phyloP scores from a whole-genome alignment of 2,329 filamentous ascomycete species.

The Nemania diffusa region DNA sequence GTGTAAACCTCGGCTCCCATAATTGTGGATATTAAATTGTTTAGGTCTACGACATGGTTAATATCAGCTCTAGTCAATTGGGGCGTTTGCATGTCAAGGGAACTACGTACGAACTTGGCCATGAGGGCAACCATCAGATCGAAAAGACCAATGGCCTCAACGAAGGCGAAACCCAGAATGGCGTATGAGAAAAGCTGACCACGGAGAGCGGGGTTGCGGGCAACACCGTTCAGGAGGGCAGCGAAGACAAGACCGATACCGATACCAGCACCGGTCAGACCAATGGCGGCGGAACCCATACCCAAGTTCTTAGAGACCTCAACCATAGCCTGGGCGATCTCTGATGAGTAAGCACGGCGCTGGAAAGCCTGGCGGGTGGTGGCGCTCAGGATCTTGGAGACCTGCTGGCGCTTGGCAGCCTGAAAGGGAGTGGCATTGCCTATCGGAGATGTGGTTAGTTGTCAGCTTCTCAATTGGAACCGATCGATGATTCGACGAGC shows the following conservation, averaged over 20 bases:
- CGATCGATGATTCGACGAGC: conserved; percentile 2
- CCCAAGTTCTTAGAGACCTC: conserved; percentile 91
- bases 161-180: conserved; percentile 96
- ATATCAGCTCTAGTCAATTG: conserved; percentile 8
- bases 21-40: conserved; percentile 45
- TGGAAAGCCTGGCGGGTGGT: conserved; percentile 73
- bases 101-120: conserved; percentile 81
- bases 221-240: conserved; percentile 86
- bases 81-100: not conserved
- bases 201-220: conserved; percentile 93
- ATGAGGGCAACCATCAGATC: conserved; percentile 93
- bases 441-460: conserved; percentile 36
- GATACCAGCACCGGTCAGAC: conserved; percentile 92
- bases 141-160: conserved; percentile 91
- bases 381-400: conserved; percentile 72
- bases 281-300: conserved; percentile 90
- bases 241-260: conserved; percentile 96
- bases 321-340: conserved; percentile 88
- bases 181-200: conserved; percentile 96
- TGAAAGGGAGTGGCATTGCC: conserved; percentile 72
- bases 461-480: conserved; percentile 14
- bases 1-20: conserved; percentile 47
- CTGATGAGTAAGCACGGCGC: conserved; percentile 84
- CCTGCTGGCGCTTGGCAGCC: conserved; percentile 79
- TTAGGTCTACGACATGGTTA: conserved; percentile 48